Conservation (phyloP, 768 basidiomycete genomes). For the Krasilnikovozyma curviuscula region DNA sequence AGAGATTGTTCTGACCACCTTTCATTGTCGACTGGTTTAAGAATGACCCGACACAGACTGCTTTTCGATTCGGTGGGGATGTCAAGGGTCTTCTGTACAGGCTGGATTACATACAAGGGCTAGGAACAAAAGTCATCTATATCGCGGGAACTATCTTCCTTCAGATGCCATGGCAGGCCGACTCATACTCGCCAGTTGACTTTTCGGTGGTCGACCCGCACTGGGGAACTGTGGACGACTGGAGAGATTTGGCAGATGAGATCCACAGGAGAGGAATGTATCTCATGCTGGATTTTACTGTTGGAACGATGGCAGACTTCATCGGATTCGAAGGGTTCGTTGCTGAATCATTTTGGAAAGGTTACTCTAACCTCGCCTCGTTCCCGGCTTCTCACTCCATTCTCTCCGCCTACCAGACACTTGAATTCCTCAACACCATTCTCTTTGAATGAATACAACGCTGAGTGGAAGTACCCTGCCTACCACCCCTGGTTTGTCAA, state of each 20-base stretch:
- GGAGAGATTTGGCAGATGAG: slow-evolving; percentile 51
- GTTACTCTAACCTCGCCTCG: not conserved
- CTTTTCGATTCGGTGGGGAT: slow-evolving; percentile 76
- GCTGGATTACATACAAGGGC: slow-evolving; percentile 73
- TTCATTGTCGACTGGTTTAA: too few species aligned
- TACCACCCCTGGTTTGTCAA: slow-evolving; percentile 74
- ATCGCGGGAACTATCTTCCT: slow-evolving; percentile 85
- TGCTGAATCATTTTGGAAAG: not conserved
- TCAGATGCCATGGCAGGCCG: slow-evolving; percentile 14
- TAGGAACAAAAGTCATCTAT: slow-evolving; percentile 69
- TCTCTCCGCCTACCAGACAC: slow-evolving; percentile 41
- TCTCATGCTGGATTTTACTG: slow-evolving; percentile 79
- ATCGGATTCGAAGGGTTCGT: slow-evolving; percentile 65
- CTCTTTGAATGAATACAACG: slow-evolving; percentile 48
- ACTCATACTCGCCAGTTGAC: slow-evolving; percentile 69
- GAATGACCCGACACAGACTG: slow-evolving; percentile 69
- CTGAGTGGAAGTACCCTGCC: slow-evolving; percentile 49
- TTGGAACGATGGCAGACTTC: slow-evolving; percentile 77
- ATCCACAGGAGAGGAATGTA: slow-evolving; percentile 74
- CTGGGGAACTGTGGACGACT: slow-evolving; percentile 67
- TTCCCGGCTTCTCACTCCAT: too few species aligned
- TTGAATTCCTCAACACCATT: slow-evolving; percentile 69
- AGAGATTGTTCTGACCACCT: too few species aligned
- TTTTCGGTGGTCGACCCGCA: slow-evolving; percentile 81
- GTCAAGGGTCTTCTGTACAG: slow-evolving; percentile 52